Conservation (phyloP, 2,329 filamentous ascomycete species). For the Catunica adiposa region DNA sequence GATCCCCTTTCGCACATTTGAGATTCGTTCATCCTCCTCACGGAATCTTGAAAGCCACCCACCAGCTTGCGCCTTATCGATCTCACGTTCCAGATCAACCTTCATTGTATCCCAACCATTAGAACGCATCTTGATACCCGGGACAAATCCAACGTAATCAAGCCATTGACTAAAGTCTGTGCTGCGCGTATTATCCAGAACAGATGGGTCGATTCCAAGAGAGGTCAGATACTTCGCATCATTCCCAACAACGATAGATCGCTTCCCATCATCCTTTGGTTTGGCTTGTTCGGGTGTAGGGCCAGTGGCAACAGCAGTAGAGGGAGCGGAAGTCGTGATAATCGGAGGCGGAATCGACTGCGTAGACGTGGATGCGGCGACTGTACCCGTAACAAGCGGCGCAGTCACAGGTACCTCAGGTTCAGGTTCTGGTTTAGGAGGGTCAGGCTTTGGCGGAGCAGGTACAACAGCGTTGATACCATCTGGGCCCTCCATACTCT, state of each 20-base stretch:
- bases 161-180: conserved; percentile 69
- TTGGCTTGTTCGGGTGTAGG: conserved; percentile 19
- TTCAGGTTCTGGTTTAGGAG: conserved; percentile 18
- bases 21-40: conserved; percentile 78
- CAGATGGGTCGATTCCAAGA: conserved; percentile 57
- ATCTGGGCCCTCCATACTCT: conserved; percentile 54
- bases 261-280: conserved; percentile 23
- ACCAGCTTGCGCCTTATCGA: conserved; percentile 79
- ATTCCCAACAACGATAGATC: conserved; percentile 51
- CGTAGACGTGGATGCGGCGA: too few species aligned
- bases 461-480: conserved; percentile 81
- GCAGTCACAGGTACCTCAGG: conserved; percentile 18
- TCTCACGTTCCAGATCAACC: conserved; percentile 67
- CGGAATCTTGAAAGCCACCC: conserved; percentile 75
- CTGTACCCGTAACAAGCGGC: conserved; percentile 19
- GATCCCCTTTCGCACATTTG: conserved; percentile 69
- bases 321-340: conserved; percentile 1
- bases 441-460: conserved; percentile 42
- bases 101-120: conserved; percentile 68
- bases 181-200: conserved; percentile 56
- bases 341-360: conserved; percentile 16
- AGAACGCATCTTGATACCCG: conserved; percentile 54
- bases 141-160: conserved; percentile 76
- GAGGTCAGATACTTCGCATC: conserved; percentile 63
- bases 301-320: conserved; percentile 4